Evolutionary conservation across 495 filamentous ascomycete species (phyloP), one percentile per base, ranked within the genome.

Genomic region (Aspergillus funiculosus): DNA sequence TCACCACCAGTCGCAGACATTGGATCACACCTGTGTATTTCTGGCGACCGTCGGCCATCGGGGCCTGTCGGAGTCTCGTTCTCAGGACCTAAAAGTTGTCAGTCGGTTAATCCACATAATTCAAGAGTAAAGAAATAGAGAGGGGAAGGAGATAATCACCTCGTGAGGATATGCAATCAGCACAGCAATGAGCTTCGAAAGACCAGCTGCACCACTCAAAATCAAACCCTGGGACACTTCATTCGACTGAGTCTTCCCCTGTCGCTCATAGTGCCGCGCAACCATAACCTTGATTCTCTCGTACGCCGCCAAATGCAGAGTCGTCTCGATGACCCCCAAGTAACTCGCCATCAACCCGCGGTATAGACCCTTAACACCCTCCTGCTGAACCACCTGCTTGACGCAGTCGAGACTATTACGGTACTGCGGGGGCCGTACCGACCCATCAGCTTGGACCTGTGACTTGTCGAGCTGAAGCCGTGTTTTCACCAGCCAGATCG

Each of bases 401-500:
- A 84, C 76, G 59, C 89, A 95, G 61, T 95, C 87, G 53, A 80
- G 69, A 50, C 83, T 86, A 62, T 89, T 91, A 58, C 80, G 81
- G 66, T 95, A 95, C 51, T 76, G 78, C 30, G 46, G 46, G 19
- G 46, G 46, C 28, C 37, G 38, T 3, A 40, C 36, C n/a, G 46
- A 35, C 10, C 46, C 46, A 18, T 48, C 46, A 17, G 35, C 18
- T 5, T 87, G 75, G 17, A 66, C 64, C n/a, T 76, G 76, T 6
- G 67, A 80, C 61, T 83, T 86, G 59, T 95, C 89, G 6, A 95
- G 80, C 69, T 95, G 89, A 46, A 95, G 53, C 30, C 89, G 76
- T 18, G 89, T 95, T 71, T 95, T 95, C 42, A 95, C 77, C 35
- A 95, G 73, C 89, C 89, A 95, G 48, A 95, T 94, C 2, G 89